Evolutionary conservation across 352 stramenopile genomes (phyloP).

Genomic region (Phytophthora multivora): DNA sequence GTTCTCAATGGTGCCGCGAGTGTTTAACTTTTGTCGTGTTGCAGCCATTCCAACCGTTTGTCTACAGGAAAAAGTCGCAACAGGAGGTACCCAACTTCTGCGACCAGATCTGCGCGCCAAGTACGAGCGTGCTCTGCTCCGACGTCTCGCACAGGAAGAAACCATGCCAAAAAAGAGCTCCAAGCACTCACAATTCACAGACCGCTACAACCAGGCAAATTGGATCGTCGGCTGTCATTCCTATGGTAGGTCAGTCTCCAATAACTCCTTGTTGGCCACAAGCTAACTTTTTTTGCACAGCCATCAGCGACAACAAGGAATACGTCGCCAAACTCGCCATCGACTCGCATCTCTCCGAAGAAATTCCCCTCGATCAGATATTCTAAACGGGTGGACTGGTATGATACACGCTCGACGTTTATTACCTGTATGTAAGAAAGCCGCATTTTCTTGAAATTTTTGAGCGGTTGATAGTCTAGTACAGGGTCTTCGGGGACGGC

Average conservation of each 20-base stretch:
- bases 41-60: conserved; percentile 64
- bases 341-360: conserved; percentile 70
- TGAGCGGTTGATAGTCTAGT: conserved; percentile 16
- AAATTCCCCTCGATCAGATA: conserved; percentile 65
- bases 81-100: conserved; percentile 32
- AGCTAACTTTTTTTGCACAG: conserved; percentile 24
- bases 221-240: conserved; percentile 79
- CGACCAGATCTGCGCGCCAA: conserved; percentile 45
- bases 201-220: conserved; percentile 55
- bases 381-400: conserved; percentile 35
- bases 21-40: conserved; percentile 4
- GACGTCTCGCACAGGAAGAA: conserved; percentile 25
- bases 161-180: conserved; percentile 4
- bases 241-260: conserved; percentile 50
- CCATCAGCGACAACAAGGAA: conserved; percentile 84
- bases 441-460: conserved; percentile 19
- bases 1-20: neutral
- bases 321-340: conserved; percentile 80
- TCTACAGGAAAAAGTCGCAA: conserved; percentile 53
- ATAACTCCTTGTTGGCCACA: neutral
- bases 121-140: conserved; percentile 51
- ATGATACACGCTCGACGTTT: conserved; percentile 14
- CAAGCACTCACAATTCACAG: conserved; percentile 47
- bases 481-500: conserved; percentile 40
- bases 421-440: conserved; percentile 26